Evolutionary conservation across 345 rosid species (phyloP).

Genomic region (Eucalyptus cladocalyx): DNA sequence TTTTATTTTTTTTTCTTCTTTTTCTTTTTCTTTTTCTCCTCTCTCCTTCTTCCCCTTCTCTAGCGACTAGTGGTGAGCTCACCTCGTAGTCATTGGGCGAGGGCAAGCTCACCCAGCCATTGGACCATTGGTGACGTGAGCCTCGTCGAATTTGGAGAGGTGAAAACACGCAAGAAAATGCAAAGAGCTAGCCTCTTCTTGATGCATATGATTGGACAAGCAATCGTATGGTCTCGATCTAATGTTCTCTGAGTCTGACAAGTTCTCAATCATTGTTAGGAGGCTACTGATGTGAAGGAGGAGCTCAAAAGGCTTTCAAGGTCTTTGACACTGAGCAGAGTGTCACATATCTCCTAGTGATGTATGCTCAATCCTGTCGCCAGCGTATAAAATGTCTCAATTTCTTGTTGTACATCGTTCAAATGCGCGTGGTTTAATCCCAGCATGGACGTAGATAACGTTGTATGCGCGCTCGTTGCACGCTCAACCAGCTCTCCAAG

Average conservation of each 20-base stretch:
- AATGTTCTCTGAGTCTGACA: background rate
- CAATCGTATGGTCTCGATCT: background rate
- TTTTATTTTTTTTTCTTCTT: too few species aligned
- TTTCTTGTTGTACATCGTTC: background rate
- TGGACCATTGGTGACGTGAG: too few species aligned
- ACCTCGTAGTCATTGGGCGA: accelerated
- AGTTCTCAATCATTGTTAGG: constrained; percentile 11
- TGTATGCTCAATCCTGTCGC: constrained; percentile 9
- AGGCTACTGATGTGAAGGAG: constrained; percentile 54
- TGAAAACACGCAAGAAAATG: background rate
- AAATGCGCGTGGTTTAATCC: background rate
- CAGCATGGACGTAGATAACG: background rate
- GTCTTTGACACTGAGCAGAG: constrained; percentile 82
- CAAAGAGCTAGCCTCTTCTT: background rate
- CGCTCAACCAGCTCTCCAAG: background rate
- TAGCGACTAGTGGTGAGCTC: accelerated
- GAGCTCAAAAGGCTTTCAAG: constrained; percentile 78
- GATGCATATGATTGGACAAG: background rate
- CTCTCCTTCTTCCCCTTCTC: too few species aligned
- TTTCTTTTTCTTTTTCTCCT: too few species aligned
- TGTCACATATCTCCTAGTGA: constrained; percentile 71
- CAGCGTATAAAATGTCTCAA: background rate
- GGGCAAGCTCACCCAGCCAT: accelerated
- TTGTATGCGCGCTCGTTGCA: background rate
- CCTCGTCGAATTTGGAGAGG: accelerated